Percentiles rank a stretch among this genome's conserved stretches.
These are phyloP conservation scores for Crucibulum laeve DNA, from an alignment of 768 basidiomycete species.

Conservation along the genomic window DNA sequence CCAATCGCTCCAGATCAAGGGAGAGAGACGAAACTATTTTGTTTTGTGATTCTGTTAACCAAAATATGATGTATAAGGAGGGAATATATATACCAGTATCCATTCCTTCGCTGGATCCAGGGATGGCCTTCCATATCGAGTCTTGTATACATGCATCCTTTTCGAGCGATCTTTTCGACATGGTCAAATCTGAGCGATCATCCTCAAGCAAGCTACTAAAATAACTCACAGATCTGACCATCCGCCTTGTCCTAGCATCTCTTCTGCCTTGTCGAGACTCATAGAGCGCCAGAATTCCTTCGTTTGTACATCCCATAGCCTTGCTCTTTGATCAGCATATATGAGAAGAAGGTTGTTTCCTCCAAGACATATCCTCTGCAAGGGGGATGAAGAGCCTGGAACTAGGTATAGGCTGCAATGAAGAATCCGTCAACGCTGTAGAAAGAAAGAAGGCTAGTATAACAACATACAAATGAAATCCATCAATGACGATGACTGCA, in stretches of 20 bases:
- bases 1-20: slow-evolving; percentile 48
- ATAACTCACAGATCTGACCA: slow-evolving; percentile 69
- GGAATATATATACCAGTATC: slow-evolving; percentile 17
- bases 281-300: slow-evolving; percentile 86
- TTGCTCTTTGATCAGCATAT: slow-evolving; percentile 71
- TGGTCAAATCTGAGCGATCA: not conserved
- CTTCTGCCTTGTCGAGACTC: slow-evolving; percentile 69
- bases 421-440: slow-evolving; percentile 1
- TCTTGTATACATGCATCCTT: slow-evolving; percentile 14
- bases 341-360: slow-evolving; percentile 69
- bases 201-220: not conserved
- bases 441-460: slow-evolving; percentile 4
- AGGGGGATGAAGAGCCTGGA: slow-evolving; percentile 72
- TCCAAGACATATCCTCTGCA: slow-evolving; percentile 59
- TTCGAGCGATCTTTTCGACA: slow-evolving; percentile 13
- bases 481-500: slow-evolving; percentile 70
- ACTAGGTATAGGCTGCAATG: slow-evolving; percentile 65
- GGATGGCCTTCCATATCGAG: slow-evolving; percentile 19
- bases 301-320: slow-evolving; percentile 84
- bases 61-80: not conserved
- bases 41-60: not conserved
- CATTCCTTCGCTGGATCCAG: slow-evolving; percentile 10
- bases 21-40: slow-evolving; percentile 42
- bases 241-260: slow-evolving; percentile 62
- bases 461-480: slow-evolving; percentile 68